Evolutionary conservation across 768 basidiomycete genomes (phyloP), one percentile per base, ranked within the genome.

Genomic region (Russula virescens): DNA sequence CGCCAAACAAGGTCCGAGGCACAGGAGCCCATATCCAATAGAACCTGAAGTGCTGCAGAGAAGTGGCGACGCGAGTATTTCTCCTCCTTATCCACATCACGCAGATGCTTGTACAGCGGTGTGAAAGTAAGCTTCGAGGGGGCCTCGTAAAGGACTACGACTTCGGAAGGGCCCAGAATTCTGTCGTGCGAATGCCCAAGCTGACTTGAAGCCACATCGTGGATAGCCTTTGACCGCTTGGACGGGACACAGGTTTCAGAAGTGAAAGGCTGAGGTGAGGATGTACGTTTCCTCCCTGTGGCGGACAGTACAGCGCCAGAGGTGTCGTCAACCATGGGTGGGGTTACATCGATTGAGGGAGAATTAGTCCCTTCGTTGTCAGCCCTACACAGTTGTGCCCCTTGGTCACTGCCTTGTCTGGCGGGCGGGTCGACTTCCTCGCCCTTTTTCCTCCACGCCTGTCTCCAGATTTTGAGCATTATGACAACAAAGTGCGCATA

Each of bases 1-100:
- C 84, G 78, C 89, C 87, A 91, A 53, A 87, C 74, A 40, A 89
- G 74, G 66, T 91, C 87, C 42, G 84, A 78, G 52, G 86, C 89
- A 66, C 86, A 90, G 42, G 79, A 66, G 8, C 90, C 90, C 34
- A 91, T 69, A 68, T 88, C 83, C 28, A 71, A 69, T 40, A 81
- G 71, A 21, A 78, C 78, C 66, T 73, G 71, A 21, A 75, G 77
- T 13, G 85, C 81, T 28, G 78, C 75, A 47, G 70, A 74, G 69
- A 84, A 82, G 46, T 83, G 71, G 40, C 74, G 75, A 48, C 66
- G 72, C 61, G 78, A 77, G 34, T 77, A 63, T 7, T 68, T 53
- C 53, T 77, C 78, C 26, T 70, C 71, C 5, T 74, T 73, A 70
- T 83, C 78, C 18, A 83, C 69, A 52, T 73, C 73, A 51, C 74